phyloP scores from a whole-genome alignment of 768 basidiomycete species.

The Macrolepiota albuminosa region DNA sequence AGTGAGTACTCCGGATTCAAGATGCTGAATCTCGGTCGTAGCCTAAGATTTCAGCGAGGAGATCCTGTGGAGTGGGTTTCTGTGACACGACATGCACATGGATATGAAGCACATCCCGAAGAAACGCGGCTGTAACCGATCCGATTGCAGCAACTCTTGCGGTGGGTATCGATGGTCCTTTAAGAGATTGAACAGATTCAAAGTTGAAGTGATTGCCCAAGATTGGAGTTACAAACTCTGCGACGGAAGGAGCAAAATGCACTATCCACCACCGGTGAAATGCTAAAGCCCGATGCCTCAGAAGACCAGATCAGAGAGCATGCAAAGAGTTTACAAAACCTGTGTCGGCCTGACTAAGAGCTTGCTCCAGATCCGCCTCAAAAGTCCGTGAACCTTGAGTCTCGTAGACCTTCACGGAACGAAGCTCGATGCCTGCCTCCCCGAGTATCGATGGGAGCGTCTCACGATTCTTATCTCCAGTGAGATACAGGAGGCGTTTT shows the following conservation, averaged over 20 bases:
- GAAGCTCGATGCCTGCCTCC: constrained; percentile 39
- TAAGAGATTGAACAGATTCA: constrained; percentile 8
- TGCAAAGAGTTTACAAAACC: constrained; percentile 12
- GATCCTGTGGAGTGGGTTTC: constrained; percentile 52
- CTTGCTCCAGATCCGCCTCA: constrained; percentile 33
- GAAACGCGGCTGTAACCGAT: constrained; percentile 53
- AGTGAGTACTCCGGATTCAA: constrained; percentile 4
- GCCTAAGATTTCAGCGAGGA: constrained; percentile 30
- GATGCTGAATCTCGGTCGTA: constrained; percentile 7
- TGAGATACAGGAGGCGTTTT: constrained; percentile 61
- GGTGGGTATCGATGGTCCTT: not conserved
- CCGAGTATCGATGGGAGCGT: constrained; percentile 50
- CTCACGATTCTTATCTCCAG: constrained; percentile 84
- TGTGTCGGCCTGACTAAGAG: constrained; percentile 21
- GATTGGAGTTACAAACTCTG: constrained; percentile 49
- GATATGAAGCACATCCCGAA: constrained; percentile 40
- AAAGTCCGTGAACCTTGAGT: constrained; percentile 57
- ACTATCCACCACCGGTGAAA: constrained; percentile 58
- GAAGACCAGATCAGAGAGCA: not conserved
- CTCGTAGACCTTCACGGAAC: constrained; percentile 62
- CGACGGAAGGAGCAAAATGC: constrained; percentile 73
- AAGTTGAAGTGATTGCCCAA: constrained; percentile 42
- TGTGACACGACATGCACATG: constrained; percentile 50
- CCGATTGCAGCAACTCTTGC: constrained; percentile 47
- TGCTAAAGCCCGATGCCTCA: constrained; percentile 13